Percentiles rank a stretch among this genome's conserved stretches.
Conservation (phyloP, 2,329 filamentous ascomycete species). For the Aureobasidium uvarum region DNA sequence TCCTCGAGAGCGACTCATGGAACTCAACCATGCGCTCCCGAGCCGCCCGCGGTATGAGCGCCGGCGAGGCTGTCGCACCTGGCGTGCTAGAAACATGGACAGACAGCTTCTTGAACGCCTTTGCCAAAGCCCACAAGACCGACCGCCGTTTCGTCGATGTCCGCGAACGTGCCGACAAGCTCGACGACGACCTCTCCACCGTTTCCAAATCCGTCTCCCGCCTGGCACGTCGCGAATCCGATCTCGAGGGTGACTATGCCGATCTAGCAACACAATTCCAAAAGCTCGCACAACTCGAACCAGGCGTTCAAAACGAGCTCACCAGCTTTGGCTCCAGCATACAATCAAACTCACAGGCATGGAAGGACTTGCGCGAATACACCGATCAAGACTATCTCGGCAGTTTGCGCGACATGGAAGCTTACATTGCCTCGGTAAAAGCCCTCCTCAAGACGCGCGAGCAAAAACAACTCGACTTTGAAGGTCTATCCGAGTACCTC, state of each 20-base stretch:
- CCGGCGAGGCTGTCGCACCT: conserved; percentile 46
- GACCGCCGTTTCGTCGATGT: conserved; percentile 95
- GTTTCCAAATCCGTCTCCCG: conserved; percentile 95
- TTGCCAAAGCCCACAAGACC: conserved; percentile 92
- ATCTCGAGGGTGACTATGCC: conserved; percentile 82
- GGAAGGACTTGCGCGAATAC: conserved; percentile 79
- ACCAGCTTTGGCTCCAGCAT: conserved; percentile 84
- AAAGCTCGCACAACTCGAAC: conserved; percentile 84
- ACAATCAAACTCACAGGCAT: conserved; percentile 74
- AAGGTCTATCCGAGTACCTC: conserved; percentile 92
- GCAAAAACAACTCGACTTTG: conserved; percentile 97
- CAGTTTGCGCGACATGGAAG: conserved; percentile 90
- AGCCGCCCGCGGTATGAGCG: conserved; percentile 58
- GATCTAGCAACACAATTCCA: conserved; percentile 95
- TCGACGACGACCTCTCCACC: conserved; percentile 88
- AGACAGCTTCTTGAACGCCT: conserved; percentile 95
- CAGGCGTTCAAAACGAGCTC: conserved; percentile 76
- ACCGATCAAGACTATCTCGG: conserved; percentile 96
- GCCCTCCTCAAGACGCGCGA: conserved; percentile 87
- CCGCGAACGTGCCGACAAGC: conserved; percentile 84
- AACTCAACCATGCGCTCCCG: conserved; percentile 90
- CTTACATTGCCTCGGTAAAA: conserved; percentile 86
- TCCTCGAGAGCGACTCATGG: conserved; percentile 93
- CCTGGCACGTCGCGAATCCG: conserved; percentile 80
- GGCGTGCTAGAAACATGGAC: conserved; percentile 94